Evolutionary conservation across 306 rosid genomes (phyloP), one percentile per base, ranked within the genome.

Genomic region (Canavalia ensiformis): DNA sequence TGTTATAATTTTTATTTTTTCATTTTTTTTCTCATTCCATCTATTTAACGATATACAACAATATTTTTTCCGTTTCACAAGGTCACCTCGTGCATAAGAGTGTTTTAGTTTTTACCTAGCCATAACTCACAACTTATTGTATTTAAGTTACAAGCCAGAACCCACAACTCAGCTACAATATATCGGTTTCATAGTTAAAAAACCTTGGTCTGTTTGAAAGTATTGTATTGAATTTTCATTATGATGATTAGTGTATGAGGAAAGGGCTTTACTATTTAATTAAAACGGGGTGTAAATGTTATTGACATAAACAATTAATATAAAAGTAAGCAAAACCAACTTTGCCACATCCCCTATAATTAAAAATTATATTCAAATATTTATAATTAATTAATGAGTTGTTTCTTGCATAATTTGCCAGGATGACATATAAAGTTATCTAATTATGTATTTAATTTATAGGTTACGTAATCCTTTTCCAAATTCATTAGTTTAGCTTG

Each of bases 391-490:
- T 50, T 11, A 37, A 77, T 39, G 74, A 77, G 34, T 51, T 39
- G 66, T 12, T 65, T 65, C 44, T 65, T 66, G 54, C 44, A 13
- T 33, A 66, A 2, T 51, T 12, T 30, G 33, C 4, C 47, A 35
- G 13, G 2, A 18, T 25, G 18, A 35, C 33, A 11, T 44, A 60
- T 8, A 28, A 2, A 63, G 46, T 34, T 63, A 35, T 58, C 29
- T 60, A 42, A 29, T 10, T 39, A 7, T 8, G 6, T 37, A 9
- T 18, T 37, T n/a, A 35, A 59, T 13, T 47, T 29, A 28, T 29
- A 39, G 39, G 39, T 68, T 54, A 54, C 56, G 56, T 68, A 44
- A 68, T 57, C 39, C 33, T 45, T 65, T 77, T 77, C 50, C 76
- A 44, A 33, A 47, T 50, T 76, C 34, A 44, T 74, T n/a, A 56